Evolutionary conservation across 371 early-diverging fungal species (phyloP).

Genomic region (Cokeromyces recurvatus): DNA sequence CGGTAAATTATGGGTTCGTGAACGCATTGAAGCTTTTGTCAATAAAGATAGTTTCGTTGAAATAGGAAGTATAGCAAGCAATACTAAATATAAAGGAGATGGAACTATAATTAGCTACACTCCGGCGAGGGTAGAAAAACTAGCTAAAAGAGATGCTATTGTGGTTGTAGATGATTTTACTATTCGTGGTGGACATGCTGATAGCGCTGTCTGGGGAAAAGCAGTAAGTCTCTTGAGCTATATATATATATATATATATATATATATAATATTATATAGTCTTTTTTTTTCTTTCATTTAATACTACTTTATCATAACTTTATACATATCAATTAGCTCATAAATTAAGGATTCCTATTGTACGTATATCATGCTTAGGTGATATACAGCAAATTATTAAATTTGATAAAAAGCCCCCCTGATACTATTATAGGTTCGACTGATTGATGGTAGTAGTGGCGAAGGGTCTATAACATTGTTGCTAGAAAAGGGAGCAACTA

Average conservation of each 20-base stretch:
- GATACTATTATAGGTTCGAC: slow-evolving; percentile 22
- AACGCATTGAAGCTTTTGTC: slow-evolving; percentile 34
- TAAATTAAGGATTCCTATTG: slow-evolving; percentile 35
- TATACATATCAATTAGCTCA: slow-evolving; percentile 33
- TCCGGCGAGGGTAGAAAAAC: slow-evolving; percentile 20
- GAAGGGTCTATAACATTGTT: slow-evolving; percentile 34
- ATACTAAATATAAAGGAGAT: slow-evolving; percentile 24
- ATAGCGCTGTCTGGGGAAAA: slow-evolving; percentile 45
- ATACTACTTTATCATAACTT: neutral
- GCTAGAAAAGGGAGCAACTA: slow-evolving; percentile 33
- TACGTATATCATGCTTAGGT: slow-evolving; percentile 11
- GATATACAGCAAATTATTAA: no score
- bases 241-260: no score
- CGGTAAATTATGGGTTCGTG: slow-evolving; percentile 42
- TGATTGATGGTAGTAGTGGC: slow-evolving; percentile 46
- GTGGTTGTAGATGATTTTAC: slow-evolving; percentile 44
- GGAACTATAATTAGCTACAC: slow-evolving; percentile 21
- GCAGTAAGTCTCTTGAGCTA: slow-evolving; percentile 28
- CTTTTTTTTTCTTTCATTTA: neutral
- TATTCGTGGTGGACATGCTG: slow-evolving; percentile 46
- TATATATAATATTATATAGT: neutral
- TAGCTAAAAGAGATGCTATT: slow-evolving; percentile 22
- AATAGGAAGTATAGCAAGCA: slow-evolving; percentile 38
- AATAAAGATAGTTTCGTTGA: slow-evolving; percentile 30
- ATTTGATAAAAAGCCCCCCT: neutral